Conservation (phyloP, 2,329 filamentous ascomycete genomes). For the Penicillium sp. region DNA sequence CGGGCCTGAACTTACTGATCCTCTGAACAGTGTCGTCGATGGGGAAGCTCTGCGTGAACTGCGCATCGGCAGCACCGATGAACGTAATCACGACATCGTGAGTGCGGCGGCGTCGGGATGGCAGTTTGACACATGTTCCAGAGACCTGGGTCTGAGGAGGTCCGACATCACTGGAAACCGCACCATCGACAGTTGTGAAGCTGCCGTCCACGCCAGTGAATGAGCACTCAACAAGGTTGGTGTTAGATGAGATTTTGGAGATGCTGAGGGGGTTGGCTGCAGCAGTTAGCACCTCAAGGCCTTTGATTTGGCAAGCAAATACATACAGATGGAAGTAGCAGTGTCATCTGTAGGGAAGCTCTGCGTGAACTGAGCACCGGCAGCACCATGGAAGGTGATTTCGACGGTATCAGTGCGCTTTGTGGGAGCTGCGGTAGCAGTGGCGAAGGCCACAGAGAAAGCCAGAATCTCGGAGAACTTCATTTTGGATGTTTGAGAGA, state of each 20-base stretch:
- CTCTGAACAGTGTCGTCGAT: constrained; percentile 10
- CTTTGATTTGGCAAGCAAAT: not conserved
- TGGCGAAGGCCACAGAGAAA: constrained; percentile 7
- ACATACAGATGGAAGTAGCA: not conserved
- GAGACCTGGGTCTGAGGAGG: constrained; percentile 29
- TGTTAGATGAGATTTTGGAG: constrained; percentile 20
- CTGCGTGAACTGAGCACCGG: constrained; percentile 4
- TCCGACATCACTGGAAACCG: constrained; percentile 25
- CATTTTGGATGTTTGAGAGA: constrained; percentile 3
- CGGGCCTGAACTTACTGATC: constrained; percentile 14
- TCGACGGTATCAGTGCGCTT: constrained; percentile 1
- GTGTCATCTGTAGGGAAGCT: constrained; percentile 4
- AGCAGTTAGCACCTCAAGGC: not conserved
- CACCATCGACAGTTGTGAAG: constrained; percentile 20
- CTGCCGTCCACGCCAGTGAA: constrained; percentile 26
- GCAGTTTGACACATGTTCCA: constrained; percentile 1
- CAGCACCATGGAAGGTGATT: constrained; percentile 16
- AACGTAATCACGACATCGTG: not conserved
- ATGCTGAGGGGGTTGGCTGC: constrained; percentile 21
- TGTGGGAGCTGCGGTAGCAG: constrained; percentile 2
- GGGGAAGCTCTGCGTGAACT: constrained; percentile 18
- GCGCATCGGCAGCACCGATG: constrained; percentile 18
- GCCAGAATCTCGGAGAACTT: constrained; percentile 11
- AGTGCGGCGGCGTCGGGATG: not conserved
- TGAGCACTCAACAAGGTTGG: constrained; percentile 22